These are phyloP conservation scores for Sporothrix dimorphospora DNA, from an alignment of 2,329 filamentous ascomycete genomes.

Conservation along the genomic window DNA sequence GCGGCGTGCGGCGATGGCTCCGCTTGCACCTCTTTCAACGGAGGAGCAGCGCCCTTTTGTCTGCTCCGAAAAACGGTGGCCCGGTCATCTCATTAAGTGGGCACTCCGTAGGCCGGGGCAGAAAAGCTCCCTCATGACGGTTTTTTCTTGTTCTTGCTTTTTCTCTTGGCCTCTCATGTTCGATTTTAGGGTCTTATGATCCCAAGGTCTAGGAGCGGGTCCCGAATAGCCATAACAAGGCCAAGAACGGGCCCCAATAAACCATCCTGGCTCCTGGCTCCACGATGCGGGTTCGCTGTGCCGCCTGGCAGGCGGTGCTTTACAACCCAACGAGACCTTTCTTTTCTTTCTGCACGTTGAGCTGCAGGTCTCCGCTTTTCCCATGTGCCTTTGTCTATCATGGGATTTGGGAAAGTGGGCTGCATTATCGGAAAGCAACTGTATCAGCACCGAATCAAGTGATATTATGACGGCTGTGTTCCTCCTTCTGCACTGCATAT, in stretches of 20 bases:
- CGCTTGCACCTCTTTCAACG: not conserved
- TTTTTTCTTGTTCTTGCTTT: not conserved
- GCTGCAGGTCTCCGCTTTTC: constrained; percentile 17
- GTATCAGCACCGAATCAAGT: not conserved
- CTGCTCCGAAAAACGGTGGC: constrained; percentile 21
- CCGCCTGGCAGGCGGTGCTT: not conserved
- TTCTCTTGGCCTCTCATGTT: not conserved
- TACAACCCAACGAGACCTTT: constrained; percentile 13
- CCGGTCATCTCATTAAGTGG: not conserved
- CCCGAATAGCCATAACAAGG: not conserved
- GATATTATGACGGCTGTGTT: not conserved
- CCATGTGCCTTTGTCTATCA: not conserved
- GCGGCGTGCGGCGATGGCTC: not conserved
- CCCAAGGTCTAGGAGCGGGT: not conserved
- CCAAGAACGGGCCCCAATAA: constrained; percentile 10
- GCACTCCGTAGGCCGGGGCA: not conserved
- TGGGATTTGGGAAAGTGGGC: not conserved
- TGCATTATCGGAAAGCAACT: not conserved
- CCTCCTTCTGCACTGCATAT: not conserved
- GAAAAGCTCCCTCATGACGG: not conserved
- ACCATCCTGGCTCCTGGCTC: not conserved
- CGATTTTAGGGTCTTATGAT: constrained; percentile 2
- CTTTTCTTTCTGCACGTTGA: not conserved
- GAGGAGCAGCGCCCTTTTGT: not conserved
- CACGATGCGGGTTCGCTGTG: constrained; percentile 3